phyloP scores from a whole-genome alignment of 1,284 basidiomycete genomes.

The Moesziomyces aphidis region DNA sequence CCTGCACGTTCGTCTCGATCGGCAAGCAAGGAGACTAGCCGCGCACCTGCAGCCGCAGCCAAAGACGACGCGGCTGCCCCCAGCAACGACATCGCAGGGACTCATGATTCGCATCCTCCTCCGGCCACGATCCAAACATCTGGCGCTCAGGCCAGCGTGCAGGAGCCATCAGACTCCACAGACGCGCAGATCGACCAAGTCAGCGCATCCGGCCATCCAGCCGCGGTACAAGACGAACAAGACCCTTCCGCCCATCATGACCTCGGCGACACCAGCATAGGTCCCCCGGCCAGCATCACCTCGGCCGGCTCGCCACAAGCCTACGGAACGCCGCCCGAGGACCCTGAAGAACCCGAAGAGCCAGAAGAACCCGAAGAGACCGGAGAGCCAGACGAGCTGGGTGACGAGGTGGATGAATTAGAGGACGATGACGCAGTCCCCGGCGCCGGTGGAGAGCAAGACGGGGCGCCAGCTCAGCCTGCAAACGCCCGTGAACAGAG shows the following conservation, averaged over 20 bases:
- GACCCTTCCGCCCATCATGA: not conserved
- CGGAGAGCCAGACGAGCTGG: constrained; percentile 20
- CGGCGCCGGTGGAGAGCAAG: not conserved
- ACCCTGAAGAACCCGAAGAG: not conserved
- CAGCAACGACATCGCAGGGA: no score
- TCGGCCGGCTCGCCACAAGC: constrained; percentile 25
- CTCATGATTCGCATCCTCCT: no score
- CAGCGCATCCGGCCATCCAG: not conserved
- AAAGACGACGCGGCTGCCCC: no score
- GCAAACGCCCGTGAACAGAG: not conserved
- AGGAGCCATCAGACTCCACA: not conserved
- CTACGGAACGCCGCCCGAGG: constrained; percentile 23
- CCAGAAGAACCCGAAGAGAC: not conserved
- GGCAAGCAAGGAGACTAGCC: no score
- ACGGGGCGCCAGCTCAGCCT: not conserved
- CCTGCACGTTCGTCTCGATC: no score
- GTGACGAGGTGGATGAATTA: constrained; percentile 7
- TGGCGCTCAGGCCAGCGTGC: no score
- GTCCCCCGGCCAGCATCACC: not conserved
- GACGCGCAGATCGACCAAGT: not conserved
- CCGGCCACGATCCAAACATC: no score
- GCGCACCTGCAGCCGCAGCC: no score
- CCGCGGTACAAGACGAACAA: not conserved
- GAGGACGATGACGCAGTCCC: not conserved
- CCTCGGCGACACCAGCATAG: not conserved